Conservation (phyloP, 129 eudicot genomes). For the Flaveria robusta region DNA sequence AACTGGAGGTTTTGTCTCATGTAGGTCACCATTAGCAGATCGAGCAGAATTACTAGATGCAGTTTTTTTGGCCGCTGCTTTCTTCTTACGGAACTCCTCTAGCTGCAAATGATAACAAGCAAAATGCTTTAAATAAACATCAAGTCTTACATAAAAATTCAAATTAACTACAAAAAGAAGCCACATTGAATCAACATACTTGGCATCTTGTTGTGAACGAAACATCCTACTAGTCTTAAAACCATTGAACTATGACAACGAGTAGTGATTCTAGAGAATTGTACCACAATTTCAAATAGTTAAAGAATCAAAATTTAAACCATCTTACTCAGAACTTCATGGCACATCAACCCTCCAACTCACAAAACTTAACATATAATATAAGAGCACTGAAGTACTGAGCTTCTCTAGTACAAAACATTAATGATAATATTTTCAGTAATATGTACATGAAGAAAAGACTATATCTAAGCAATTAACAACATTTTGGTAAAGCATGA, state of each 20-base stretch:
- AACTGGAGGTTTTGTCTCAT: conserved; percentile 53
- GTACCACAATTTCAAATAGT: not conserved
- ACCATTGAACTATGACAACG: not conserved
- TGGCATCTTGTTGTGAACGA: too few relatives aligned
- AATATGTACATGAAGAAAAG: not conserved
- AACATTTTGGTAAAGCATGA: conserved; percentile 15
- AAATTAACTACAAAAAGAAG: not conserved
- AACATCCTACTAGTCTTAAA: not conserved
- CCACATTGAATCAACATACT: not conserved
- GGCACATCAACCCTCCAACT: conserved; percentile 2
- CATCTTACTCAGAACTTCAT: not conserved
- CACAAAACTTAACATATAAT: not conserved
- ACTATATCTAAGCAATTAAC: not conserved
- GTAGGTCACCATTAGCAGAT: conserved; percentile 40
- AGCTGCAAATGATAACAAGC: conserved; percentile 50
- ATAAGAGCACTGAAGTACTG: too few relatives aligned
- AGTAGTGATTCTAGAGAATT: not conserved
- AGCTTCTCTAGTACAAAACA: not conserved
- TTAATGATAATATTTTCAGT: not conserved
- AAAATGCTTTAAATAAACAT: conserved; percentile 1
- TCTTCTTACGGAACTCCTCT: conserved; percentile 90
- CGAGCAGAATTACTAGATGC: conserved; percentile 40
- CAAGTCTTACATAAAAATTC: not conserved
- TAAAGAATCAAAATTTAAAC: not conserved
- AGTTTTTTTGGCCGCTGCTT: conserved; percentile 80